A percentile compares a stretch with the other conserved stretches of the same genome.
phyloP scores from a whole-genome alignment of 352 stramenopile species.

The Globisporangium recalcitrans region DNA sequence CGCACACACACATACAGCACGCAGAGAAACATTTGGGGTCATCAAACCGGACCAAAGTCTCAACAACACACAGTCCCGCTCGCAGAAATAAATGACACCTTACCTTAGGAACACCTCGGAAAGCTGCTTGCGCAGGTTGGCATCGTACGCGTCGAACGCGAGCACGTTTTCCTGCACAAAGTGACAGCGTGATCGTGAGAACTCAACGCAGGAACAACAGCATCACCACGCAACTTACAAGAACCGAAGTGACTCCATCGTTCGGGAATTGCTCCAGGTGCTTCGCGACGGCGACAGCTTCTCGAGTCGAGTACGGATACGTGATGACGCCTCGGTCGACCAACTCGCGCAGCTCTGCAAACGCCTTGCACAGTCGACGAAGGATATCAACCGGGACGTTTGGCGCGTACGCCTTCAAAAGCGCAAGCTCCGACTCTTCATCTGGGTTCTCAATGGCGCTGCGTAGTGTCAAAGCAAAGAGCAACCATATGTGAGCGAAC shows the following conservation, averaged over 20 bases:
- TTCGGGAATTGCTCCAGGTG: constrained; percentile 91
- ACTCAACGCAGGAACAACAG: not conserved
- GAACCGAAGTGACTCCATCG: constrained; percentile 82
- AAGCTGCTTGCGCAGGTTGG: constrained; percentile 63
- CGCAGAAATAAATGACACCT: not conserved
- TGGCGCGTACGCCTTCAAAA: constrained; percentile 90
- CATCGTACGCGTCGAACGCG: constrained; percentile 90
- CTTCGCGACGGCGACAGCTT: constrained; percentile 92
- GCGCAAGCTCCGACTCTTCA: constrained; percentile 83
- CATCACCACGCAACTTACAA: constrained; percentile 28
- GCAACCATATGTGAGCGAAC: not conserved
- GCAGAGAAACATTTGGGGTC: constrained; percentile 4
- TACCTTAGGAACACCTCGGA: constrained; percentile 79
- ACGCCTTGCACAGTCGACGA: constrained; percentile 78
- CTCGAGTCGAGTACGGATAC: constrained; percentile 93
- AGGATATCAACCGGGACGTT: constrained; percentile 76
- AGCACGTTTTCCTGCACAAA: constrained; percentile 91
- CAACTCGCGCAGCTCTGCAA: constrained; percentile 86
- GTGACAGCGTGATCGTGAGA: not conserved
- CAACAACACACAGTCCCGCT: constrained; percentile 2
- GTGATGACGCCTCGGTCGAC: constrained; percentile 87
- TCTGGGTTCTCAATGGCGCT: constrained; percentile 90
- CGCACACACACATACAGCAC: constrained; percentile 13
- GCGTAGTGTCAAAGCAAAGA: not conserved
- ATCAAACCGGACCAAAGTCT: constrained; percentile 1